Conservation (phyloP, 805 yeast genomes). For the Kuraishia piskuri region DNA sequence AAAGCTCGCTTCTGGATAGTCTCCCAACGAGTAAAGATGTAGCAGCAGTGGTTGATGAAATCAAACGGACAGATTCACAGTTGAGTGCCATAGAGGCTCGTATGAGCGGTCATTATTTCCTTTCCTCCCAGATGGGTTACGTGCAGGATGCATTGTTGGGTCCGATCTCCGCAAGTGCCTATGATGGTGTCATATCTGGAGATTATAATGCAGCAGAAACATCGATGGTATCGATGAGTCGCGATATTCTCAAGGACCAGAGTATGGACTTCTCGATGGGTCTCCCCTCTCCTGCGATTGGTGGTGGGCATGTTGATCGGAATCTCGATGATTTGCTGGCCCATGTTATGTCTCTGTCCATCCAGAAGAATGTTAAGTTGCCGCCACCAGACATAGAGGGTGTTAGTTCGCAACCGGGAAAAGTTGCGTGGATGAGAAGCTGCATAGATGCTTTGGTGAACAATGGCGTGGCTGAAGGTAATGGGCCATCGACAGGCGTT, state of each 20-base stretch:
- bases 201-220: constrained; percentile 12
- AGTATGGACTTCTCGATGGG: neutral
- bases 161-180: neutral
- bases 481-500: neutral
- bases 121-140: constrained; percentile 38
- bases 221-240: neutral
- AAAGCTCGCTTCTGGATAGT: constrained; percentile 1
- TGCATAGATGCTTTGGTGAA: neutral
- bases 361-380: constrained; percentile 29
- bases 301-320: constrained; percentile 9
- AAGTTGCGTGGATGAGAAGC: neutral
- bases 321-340: constrained; percentile 36
- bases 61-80: constrained; percentile 8
- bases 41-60: neutral
- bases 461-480: neutral
- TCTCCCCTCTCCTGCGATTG: neutral
- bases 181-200: constrained; percentile 18
- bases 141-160: constrained; percentile 19
- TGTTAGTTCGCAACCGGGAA: constrained; percentile 12
- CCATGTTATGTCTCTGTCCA: constrained; percentile 37
- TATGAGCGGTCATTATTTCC: constrained; percentile 32
- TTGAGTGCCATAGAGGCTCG: constrained; percentile 14
- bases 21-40: neutral
- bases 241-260: neutral
- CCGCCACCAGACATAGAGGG: constrained; percentile 22